A percentile compares a stretch with the other conserved stretches of the same genome.
These are phyloP conservation scores for Cordyceps cateniannulata DNA, from an alignment of 2,329 filamentous ascomycete genomes.

Conservation along the genomic window DNA sequence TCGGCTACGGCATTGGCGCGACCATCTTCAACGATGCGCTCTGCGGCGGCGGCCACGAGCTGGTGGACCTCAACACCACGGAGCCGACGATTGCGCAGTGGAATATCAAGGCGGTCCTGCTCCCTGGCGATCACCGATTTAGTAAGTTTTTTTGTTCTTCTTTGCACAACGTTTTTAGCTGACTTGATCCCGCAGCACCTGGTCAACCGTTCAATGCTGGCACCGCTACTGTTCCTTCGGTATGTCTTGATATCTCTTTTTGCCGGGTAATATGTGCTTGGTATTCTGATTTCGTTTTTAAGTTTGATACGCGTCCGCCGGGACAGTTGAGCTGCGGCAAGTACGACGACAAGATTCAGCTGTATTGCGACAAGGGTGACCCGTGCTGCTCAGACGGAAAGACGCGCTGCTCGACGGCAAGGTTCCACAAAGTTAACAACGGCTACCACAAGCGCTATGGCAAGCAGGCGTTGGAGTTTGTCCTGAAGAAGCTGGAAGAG, in stretches of 20 bases:
- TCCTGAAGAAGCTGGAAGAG: background rate
- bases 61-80: background rate
- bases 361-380: background rate
- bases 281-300: too few species aligned
- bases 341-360: background rate
- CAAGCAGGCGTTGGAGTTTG: background rate
- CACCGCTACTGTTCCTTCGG: background rate
- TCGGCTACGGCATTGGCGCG: background rate
- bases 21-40: background rate
- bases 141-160: background rate
- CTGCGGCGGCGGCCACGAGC: background rate
- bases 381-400: background rate
- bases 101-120: background rate
- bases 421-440: too few species aligned
- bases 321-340: background rate
- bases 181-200: background rate
- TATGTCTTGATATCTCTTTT: background rate
- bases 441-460: background rate
- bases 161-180: too few species aligned
- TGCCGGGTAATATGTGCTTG: background rate
- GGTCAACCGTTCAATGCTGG: background rate
- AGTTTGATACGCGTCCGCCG: background rate
- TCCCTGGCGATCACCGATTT: background rate
- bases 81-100: background rate
- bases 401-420: background rate